Evolutionary conservation across 257 asterid genomes (phyloP).

Genomic region (Solanum paucissectum): DNA sequence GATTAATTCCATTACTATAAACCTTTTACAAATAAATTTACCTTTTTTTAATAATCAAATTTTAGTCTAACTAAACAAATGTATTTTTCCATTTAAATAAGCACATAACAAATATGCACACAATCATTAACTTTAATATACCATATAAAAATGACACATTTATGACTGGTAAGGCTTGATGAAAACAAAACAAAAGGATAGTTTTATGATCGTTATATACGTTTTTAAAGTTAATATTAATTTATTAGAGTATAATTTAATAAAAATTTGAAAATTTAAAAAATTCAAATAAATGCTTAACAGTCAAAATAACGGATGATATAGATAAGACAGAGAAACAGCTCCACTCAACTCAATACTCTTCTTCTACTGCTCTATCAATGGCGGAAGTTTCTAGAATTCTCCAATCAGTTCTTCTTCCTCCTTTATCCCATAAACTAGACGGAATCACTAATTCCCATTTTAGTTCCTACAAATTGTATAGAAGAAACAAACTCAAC

Average conservation of each 20-base stretch:
- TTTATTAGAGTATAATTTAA: neutral
- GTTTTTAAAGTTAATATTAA: too few relatives aligned
- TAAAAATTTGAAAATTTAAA: neutral
- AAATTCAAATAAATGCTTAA: neutral
- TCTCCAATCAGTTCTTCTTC: constrained; percentile 34
- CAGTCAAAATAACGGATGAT: neutral
- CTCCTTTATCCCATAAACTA: constrained; percentile 22
- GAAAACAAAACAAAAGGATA: too few relatives aligned
- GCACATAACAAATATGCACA: too few relatives aligned
- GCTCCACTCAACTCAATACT: neutral
- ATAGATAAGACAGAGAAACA: neutral
- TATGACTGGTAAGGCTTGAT: too few relatives aligned
- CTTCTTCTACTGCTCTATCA: constrained; percentile 1
- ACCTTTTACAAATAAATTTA: too few relatives aligned
- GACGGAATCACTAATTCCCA: constrained; percentile 3
- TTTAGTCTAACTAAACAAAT: too few relatives aligned
- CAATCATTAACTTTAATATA: too few relatives aligned
- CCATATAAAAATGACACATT: too few relatives aligned
- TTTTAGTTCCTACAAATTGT: constrained; percentile 5
- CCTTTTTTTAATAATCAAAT: too few relatives aligned
- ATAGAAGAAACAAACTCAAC: constrained; percentile 23
- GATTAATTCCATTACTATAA: too few relatives aligned
- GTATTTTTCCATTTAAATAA: too few relatives aligned
- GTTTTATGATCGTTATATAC: too few relatives aligned
- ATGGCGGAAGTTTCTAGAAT: constrained; percentile 66